Evolutionary conservation across 2,329 filamentous ascomycete genomes (phyloP), one percentile per base, ranked within the genome.

Genomic region (Arachnomyces sp.): DNA sequence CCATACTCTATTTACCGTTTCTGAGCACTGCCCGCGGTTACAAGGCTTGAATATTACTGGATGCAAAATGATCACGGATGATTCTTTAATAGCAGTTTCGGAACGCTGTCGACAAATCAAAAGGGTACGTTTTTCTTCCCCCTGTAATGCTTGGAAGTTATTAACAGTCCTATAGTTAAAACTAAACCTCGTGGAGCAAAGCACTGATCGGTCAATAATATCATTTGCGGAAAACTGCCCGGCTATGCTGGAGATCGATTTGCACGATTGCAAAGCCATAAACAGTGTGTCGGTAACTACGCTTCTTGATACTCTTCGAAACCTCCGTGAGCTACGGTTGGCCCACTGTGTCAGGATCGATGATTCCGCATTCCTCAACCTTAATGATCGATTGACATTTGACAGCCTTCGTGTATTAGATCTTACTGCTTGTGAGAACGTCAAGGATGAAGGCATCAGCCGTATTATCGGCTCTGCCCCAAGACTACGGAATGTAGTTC

Each of bases 241-340:
- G 9, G 90, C 95, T 50, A 88, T 98, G 25, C 80, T 98, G 46
- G 92, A 98, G 63, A 95, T 98, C 46, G 92, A 98, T 59, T 76
- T 98, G 11, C 86, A 95, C 52, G 84, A 87, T 52, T 94, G 92
- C 68, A 74, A 72, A 40, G 74, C 80, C 34, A 80, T 98, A 49
- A 85, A 85, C 46, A 92, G 93, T 57, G 76, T 80, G 16, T 86
- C 92, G 1, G 77, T 98, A 36, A 90, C 86, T 0, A 77, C 83
- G 2, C 76, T 98, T 11, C 73, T 98, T 36, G 74, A 78, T 15
- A 82, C 84, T 49, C 84, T 89, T 17, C 80, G 79, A 38, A 82
- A 89, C 39, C 74, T 98, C n/a, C 84, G 92, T 39, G 92, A 98
- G 66, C 71, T 98, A 18, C 82, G 90, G 13, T 73, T 98, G 3